phyloP scores from a whole-genome alignment of 2,329 filamentous ascomycete species.

The Sarocladiaceae sp. region DNA sequence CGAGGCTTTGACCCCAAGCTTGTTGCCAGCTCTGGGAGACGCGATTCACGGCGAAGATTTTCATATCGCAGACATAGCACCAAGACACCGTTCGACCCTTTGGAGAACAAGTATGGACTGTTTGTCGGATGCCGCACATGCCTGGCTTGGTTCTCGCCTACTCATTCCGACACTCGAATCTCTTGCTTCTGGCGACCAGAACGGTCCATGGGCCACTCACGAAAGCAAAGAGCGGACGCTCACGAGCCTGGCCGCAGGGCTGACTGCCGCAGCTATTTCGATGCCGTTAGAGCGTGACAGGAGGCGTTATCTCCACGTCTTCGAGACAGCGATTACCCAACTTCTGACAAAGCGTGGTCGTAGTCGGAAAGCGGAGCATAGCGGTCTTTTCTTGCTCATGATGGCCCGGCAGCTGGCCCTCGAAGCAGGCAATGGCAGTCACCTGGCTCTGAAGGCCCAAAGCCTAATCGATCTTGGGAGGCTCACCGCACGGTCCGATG shows the following conservation, averaged over 20 bases:
- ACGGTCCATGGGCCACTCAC: constrained; percentile 6
- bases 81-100: background rate
- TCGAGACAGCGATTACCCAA: constrained; percentile 19
- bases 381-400: constrained; percentile 18
- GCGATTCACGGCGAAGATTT: background rate
- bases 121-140: background rate
- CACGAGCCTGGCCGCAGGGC: constrained; percentile 23
- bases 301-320: constrained; percentile 19
- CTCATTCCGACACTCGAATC: constrained; percentile 17
- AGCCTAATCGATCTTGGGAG: background rate
- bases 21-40: background rate
- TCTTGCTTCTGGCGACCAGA: constrained; percentile 14
- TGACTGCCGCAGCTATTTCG: constrained; percentile 20
- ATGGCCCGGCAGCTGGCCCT: constrained; percentile 22
- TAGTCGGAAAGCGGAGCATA: constrained; percentile 6
- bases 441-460: background rate
- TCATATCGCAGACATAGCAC: background rate
- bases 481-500: background rate
- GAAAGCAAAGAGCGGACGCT: constrained; percentile 19
- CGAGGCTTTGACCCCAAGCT: background rate
- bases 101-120: background rate
- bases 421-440: constrained; percentile 1
- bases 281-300: constrained; percentile 13
- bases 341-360: constrained; percentile 12
- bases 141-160: constrained; percentile 14